Base-by-base conservation (phyloP, 768 basidiomycete species). In the Sistotremastrum niveocremeum region DNA sequence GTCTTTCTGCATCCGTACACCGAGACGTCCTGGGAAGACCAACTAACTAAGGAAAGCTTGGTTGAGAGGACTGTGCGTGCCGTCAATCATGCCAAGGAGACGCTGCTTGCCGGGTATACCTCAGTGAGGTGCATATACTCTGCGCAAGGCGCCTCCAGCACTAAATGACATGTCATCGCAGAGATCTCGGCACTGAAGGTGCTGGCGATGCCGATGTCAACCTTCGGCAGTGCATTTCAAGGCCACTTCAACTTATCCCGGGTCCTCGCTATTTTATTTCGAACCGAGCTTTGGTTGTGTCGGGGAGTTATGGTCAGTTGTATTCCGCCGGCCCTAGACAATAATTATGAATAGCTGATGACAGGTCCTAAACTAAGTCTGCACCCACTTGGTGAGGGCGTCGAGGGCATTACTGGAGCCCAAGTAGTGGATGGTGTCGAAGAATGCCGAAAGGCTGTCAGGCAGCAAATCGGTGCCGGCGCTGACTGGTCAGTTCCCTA, bases 161-260 rank as follows among this genome's bases (percentile, higher is more conserved):
- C 29, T 41, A 30, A 39, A 12, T 35, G 11, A 31, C 31, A 7
- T 47, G 20, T 10, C 30, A 34, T 37, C 39, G 38, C 54, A 78
- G 77, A 33, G 79, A 81, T 53, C 63, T 81, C 4, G 79, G 79
- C n/a, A 80, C 79, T 1, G 79, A 81, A 56, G 79, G 77, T 2
- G 77, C 77, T 1, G 69, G 62, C 29, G 79, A 80, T 53, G 75
- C 77, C 11, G 78, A 81, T 52, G 60, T 79, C 8, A 64, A 68
- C 0, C 61, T 81, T 35, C 66, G 77, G 12, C 74, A 74, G 50
- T 77, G 77, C 54, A 54, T 81, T 11, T 66, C 73, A 11, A 63
- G 62, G 5, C 60, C 63, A 2, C 57, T 62, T n/a, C 59, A 72
- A 1, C 53, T 80, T 40, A 72, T 76, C 11, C 68, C 72, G n/a